Evolutionary conservation across 1,284 basidiomycete species (phyloP), one percentile per base, ranked within the genome.

Genomic region (Malassezia yamatoensis): DNA sequence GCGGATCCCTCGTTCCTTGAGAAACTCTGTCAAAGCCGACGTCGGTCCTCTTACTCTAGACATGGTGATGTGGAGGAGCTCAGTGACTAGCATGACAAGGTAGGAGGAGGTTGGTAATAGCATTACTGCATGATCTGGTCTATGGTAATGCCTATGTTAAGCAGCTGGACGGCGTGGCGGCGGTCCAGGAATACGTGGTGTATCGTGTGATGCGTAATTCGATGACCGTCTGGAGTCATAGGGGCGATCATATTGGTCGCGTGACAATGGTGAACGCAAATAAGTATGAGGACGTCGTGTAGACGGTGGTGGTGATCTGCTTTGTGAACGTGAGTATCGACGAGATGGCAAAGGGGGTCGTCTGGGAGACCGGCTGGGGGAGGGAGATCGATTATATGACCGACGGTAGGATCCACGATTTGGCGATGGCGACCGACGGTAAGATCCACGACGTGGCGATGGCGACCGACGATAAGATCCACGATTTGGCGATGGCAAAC

Each of bases 11-110:
- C 33, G 13, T 47, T 44, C 13, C 64, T 83, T 83, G 16, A 96
- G 79, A 72, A 90, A 96, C 62, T 90, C 88, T 24, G 91, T 94
- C 11, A 96, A 77, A 0, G 91, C 91, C 43, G 88, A 91, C 0
- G 87, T 84, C 0, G 91, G 90, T 0, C 91, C 91, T 16, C 86
- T 81, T 40, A 94, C 84, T 35, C 61, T 61, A 61, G 49, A 45
- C 48, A 55, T 55, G 34, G 24, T 29, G 33, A 16, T 32, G 18
- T 24, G 42, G 13, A 51, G 13, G 20, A 3, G 18, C 13, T 29
- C 24, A 4, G 24, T 29, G 3, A 7, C 24, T 29, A 29, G 24
- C 24, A 4, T 29, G 24, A 29, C 4, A 29, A 29, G 24, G 3
- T 29, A 29, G 24, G 24, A 29, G 24, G 24, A 7, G 3, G 3